These are phyloP conservation scores for Datura wrightii DNA, from an alignment of 257 asterid species.

Conservation along the genomic window DNA sequence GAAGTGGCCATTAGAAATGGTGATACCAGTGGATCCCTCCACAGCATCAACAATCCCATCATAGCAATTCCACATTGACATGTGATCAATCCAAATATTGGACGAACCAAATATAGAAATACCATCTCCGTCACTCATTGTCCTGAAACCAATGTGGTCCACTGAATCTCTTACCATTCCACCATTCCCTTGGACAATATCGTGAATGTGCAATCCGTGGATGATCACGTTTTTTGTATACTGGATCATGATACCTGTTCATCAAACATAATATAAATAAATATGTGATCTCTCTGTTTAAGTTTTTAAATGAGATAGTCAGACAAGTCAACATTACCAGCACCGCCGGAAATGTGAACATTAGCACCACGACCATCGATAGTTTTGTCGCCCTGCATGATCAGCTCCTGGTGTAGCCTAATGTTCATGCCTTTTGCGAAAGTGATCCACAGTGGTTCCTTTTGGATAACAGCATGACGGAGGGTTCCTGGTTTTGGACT, in stretches of 20 bases:
- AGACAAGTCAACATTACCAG: conserved; percentile 25
- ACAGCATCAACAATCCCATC: conserved; percentile 47
- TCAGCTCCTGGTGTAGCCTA: conserved; percentile 41
- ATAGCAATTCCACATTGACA: conserved; percentile 43
- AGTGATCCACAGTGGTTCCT: conserved; percentile 47
- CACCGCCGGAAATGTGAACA: conserved; percentile 42
- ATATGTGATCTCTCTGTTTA: background rate
- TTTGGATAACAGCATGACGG: conserved; percentile 51
- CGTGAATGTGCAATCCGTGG: conserved; percentile 43
- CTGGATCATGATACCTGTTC: conserved; percentile 37
- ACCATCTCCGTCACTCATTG: conserved; percentile 48
- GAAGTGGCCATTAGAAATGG: conserved; percentile 46
- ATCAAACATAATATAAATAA: background rate
- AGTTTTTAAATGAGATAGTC: background rate
- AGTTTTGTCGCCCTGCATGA: conserved; percentile 41
- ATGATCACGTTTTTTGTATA: conserved; percentile 41
- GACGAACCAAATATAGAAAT: conserved; percentile 42
- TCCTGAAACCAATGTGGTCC: conserved; percentile 38
- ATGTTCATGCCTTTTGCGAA: conserved; percentile 38
- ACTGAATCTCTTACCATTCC: conserved; percentile 39
- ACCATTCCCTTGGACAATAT: conserved; percentile 37
- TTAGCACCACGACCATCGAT: conserved; percentile 48
- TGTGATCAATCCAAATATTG: conserved; percentile 69
- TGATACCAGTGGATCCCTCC: conserved; percentile 45
- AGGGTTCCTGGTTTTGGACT: conserved; percentile 49